Conservation (phyloP, 2,329 filamentous ascomycete genomes). For the Apiospora saccharicola region DNA sequence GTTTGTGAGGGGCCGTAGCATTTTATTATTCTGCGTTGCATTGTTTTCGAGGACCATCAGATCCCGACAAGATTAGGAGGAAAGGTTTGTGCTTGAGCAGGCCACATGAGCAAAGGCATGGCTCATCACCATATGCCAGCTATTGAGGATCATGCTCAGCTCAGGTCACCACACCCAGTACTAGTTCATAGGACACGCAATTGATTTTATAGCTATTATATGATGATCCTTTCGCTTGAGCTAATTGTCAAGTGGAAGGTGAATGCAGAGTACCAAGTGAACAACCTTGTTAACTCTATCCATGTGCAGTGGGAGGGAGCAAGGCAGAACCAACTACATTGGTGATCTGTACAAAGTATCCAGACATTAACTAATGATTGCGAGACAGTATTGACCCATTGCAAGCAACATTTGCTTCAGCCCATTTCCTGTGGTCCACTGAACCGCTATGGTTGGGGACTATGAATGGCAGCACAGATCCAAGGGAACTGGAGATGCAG, state of each 20-base stretch:
- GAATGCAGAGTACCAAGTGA: neutral
- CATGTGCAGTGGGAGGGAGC: neutral
- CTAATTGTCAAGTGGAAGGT: neutral
- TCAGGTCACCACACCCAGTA: conserved; percentile 7
- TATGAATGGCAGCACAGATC: neutral
- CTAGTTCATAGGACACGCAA: conserved; percentile 20
- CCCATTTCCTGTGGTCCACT: neutral
- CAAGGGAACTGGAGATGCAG: neutral
- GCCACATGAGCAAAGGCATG: neutral
- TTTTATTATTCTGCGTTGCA: conserved; percentile 29
- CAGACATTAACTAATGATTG: neutral
- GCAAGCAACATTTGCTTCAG: neutral
- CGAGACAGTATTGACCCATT: neutral
- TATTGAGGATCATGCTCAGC: neutral
- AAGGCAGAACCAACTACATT: neutral
- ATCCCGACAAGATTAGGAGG: neutral
- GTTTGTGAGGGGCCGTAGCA: conserved; percentile 25
- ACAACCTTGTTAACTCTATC: neutral
- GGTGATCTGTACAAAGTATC: neutral
- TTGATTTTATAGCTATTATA: conserved; percentile 19
- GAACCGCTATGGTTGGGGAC: neutral
- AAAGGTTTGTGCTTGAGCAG: conserved; percentile 9
- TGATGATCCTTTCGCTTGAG: neutral
- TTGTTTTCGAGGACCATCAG: conserved; percentile 6
- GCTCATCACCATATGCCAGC: neutral